Evolutionary conservation across 2,329 filamentous ascomycete species (phyloP).

Genomic region (Hortaea sp.): DNA sequence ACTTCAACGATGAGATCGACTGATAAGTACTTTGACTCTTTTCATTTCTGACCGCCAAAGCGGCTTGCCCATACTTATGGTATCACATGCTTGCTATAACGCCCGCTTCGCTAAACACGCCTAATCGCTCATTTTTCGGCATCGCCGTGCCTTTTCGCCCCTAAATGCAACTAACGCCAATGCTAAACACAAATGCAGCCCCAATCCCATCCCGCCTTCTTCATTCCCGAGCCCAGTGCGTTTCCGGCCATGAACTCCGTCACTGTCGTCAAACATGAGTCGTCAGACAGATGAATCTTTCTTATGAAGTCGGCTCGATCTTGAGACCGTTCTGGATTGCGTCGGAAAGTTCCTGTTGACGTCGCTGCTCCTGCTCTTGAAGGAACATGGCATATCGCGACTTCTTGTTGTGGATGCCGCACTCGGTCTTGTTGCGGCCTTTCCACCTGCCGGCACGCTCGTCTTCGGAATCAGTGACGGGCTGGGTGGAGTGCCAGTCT

Average conservation of each 20-base stretch:
- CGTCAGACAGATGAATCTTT: not conserved
- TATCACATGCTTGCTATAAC: not conserved
- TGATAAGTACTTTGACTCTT: not conserved
- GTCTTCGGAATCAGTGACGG: slow-evolving; percentile 83
- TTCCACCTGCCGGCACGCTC: slow-evolving; percentile 96
- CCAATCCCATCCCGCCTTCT: slow-evolving; percentile 1
- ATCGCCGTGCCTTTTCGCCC: not conserved
- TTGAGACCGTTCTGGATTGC: slow-evolving; percentile 25
- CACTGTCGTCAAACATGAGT: not conserved
- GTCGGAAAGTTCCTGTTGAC: slow-evolving; percentile 43
- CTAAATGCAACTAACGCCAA: slow-evolving; percentile 25
- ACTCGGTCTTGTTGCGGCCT: slow-evolving; percentile 91
- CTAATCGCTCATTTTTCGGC: slow-evolving; percentile 1
- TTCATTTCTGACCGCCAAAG: not conserved
- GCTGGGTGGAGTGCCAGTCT: slow-evolving; percentile 93
- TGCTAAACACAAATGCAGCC: slow-evolving; percentile 29
- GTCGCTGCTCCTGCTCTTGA: slow-evolving; percentile 60
- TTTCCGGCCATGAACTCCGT: too few species aligned
- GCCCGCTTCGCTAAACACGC: not conserved
- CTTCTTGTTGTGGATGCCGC: slow-evolving; percentile 96
- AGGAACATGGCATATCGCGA: slow-evolving; percentile 85
- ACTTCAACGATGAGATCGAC: not conserved
- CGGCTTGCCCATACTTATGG: not conserved
- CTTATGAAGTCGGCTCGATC: slow-evolving; percentile 15
- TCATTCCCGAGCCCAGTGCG: too few species aligned